Base-by-base conservation (phyloP, 352 stramenopile genomes). In the Globisporangium viniferum region DNA sequence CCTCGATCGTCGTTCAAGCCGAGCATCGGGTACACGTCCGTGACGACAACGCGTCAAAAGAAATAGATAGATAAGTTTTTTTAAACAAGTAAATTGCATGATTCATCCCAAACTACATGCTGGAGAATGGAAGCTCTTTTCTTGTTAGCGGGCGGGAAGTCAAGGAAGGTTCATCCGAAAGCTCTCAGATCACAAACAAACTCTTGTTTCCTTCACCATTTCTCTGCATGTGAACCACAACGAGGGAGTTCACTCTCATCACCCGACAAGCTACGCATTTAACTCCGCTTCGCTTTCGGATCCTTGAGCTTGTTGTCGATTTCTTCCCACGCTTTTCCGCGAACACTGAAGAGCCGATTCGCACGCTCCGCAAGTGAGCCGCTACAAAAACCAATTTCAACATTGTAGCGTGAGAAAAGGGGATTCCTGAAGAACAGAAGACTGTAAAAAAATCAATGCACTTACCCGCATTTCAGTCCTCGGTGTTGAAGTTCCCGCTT, bases 401-500 rank as follows among this genome's bases (percentile, higher is more conserved):
- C 20, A 39, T 39, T 33, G 2, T 7, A 41, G 18, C n/a, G 53
- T 68, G 35, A 62, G 62, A 24, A 33, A 46, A 14, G 10, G 20
- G 9, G 20, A 1, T 49, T 33, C 31, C 22, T 44, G 8, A 22
- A 67, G 4, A 62, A 12, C 24, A 27, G 33, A 51, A 36, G 54
- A 12, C 33, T 51, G 20, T 14, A 20, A 56, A 5, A 64, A 36
- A 49, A 51, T 10, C 12, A 41, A 9, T 3, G 7, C 27, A 79
- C 82, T 36, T 88, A 95, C 88, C 97, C 97, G 86, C 96, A 99
- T 77, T 99, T 99, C 31, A 99, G 82, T 14, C 91, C 89, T 35
- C 98, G 87, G 44, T 81, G 80, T 73, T 89, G 80, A 6, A 99
- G 81, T 66, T 98, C 92, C 18, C 83, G 74, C 78, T 99, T 99